Evolutionary conservation across 805 yeast species (phyloP).

Genomic region (Pachysolen tannophilus): DNA sequence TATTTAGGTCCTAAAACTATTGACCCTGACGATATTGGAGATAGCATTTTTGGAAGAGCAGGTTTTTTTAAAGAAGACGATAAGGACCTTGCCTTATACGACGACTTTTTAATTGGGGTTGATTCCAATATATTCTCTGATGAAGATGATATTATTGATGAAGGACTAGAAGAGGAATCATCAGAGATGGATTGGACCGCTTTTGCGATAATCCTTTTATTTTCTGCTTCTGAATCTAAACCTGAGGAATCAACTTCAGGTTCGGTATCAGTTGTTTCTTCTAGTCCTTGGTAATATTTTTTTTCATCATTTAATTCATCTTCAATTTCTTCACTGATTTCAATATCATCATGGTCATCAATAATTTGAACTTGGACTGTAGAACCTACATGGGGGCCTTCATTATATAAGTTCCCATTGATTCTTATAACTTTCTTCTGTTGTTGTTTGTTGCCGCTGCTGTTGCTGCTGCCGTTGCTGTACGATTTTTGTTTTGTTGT

Average conservation of each 20-base stretch:
- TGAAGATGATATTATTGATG: too few relatives aligned
- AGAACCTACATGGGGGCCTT: conserved; percentile 6
- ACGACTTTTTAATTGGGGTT: too few relatives aligned
- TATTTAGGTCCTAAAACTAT: too few relatives aligned
- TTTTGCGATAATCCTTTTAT: background rate
- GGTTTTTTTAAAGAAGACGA: too few relatives aligned
- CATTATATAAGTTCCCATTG: conserved; percentile 6
- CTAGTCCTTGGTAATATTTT: too few relatives aligned
- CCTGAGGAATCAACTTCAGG: background rate
- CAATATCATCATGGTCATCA: background rate
- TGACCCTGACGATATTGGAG: too few relatives aligned
- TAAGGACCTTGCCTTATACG: too few relatives aligned
- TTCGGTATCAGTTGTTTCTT: background rate
- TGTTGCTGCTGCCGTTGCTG: conserved; percentile 2
- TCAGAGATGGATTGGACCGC: background rate
- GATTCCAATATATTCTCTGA: too few relatives aligned
- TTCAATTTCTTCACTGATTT: conserved; percentile 5
- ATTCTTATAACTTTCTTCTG: conserved; percentile 1
- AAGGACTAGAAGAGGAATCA: too few relatives aligned
- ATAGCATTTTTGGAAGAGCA: too few relatives aligned
- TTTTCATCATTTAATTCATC: conserved; percentile 8
- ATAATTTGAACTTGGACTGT: background rate
- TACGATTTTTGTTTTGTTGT: background rate
- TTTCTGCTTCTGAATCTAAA: background rate
- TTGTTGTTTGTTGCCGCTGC: background rate